Evolutionary conservation across 768 basidiomycete genomes (phyloP).

Genomic region (Galerina sulciceps): DNA sequence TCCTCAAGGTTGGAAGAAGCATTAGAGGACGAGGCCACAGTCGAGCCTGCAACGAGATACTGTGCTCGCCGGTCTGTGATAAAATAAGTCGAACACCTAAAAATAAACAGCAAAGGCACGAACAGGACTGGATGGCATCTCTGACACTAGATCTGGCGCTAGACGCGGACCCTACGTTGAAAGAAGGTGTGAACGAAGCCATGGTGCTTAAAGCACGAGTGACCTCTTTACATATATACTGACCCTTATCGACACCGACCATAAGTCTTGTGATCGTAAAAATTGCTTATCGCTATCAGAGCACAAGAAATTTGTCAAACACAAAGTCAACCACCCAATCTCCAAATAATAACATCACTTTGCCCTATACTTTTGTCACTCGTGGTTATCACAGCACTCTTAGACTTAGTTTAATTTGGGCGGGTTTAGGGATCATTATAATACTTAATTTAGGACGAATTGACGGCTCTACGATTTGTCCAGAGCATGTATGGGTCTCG

Average conservation of each 20-base stretch:
- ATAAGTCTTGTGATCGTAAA: too few relatives aligned
- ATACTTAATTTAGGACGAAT: slow-evolving; percentile 34
- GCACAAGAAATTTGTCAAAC: too few relatives aligned
- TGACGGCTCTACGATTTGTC: slow-evolving; percentile 78
- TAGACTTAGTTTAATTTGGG: not conserved
- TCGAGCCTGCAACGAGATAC: slow-evolving; percentile 64
- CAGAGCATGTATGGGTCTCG: slow-evolving; percentile 89
- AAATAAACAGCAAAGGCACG: slow-evolving; percentile 21
- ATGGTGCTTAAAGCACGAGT: slow-evolving; percentile 27
- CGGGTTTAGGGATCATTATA: not conserved
- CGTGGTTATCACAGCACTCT: too few relatives aligned
- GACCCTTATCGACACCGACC: too few relatives aligned
- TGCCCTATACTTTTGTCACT: too few relatives aligned
- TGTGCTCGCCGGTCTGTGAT: slow-evolving; percentile 68
- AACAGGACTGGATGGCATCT: slow-evolving; percentile 67
- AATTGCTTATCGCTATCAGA: too few relatives aligned
- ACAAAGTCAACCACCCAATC: too few relatives aligned
- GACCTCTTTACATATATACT: too few relatives aligned
- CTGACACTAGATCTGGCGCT: slow-evolving; percentile 49
- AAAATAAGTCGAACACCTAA: not conserved
- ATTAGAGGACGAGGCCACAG: slow-evolving; percentile 54
- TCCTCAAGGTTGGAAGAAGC: slow-evolving; percentile 39
- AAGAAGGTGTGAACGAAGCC: slow-evolving; percentile 52
- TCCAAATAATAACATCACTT: too few relatives aligned
- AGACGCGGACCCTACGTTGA: slow-evolving; percentile 49